Percentiles rank a stretch among this genome's conserved stretches.
These are phyloP conservation scores for Metschnikowia chrysomelidarum DNA, from an alignment of 805 yeast species.

Conservation along the genomic window DNA sequence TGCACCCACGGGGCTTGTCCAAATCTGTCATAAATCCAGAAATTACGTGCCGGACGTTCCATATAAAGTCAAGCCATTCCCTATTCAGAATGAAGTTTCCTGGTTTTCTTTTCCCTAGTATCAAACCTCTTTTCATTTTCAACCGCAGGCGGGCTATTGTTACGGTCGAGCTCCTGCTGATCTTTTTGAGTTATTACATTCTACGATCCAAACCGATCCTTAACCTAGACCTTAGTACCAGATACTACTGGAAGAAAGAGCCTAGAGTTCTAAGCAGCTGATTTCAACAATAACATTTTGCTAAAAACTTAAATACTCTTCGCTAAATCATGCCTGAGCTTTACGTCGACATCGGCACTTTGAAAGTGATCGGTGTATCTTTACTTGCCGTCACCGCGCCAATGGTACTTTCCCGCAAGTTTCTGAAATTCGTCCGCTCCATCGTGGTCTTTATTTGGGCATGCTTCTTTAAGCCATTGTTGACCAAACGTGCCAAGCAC, in stretches of 20 bases:
- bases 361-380: constrained; percentile 4
- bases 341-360: background rate
- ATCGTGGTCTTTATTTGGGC: constrained; percentile 38
- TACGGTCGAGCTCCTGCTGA: background rate
- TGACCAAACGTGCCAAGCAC: constrained; percentile 27
- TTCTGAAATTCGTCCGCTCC: constrained; percentile 21
- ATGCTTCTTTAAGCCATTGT: constrained; percentile 61
- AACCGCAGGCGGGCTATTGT: background rate
- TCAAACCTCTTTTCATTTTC: too few relatives aligned
- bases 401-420: constrained; percentile 1
- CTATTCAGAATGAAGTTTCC: background rate
- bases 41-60: too few relatives aligned
- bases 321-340: constrained; percentile 1
- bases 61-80: constrained; percentile 2
- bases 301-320: background rate
- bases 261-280: too few relatives aligned
- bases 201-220: too few relatives aligned
- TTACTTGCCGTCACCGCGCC: constrained; percentile 6
- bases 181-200: constrained; percentile 1
- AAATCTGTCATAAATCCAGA: background rate
- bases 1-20: constrained; percentile 3
- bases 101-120: background rate
- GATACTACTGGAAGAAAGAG: too few relatives aligned
- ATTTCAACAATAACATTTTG: too few relatives aligned
- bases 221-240: too few relatives aligned